A percentile compares a stretch with the other conserved stretches of the same genome.
phyloP scores from a whole-genome alignment of 306 rosid species.

The Crotalaria pallida region DNA sequence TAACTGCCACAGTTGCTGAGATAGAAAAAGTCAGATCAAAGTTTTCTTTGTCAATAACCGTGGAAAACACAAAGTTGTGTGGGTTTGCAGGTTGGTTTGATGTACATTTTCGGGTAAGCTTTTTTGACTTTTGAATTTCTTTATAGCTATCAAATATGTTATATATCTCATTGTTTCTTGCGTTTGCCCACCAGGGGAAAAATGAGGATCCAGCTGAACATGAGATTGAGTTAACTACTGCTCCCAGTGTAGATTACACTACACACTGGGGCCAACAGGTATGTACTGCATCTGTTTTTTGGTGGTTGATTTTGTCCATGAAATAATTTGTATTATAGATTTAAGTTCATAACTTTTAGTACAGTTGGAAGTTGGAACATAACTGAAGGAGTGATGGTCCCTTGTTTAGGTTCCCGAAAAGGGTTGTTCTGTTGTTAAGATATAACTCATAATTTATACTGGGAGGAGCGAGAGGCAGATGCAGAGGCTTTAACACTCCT shows the following conservation, averaged over 20 bases:
- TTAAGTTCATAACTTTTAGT: conserved; percentile 1
- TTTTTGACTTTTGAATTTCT: neutral
- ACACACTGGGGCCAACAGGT: conserved; percentile 99
- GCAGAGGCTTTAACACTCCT: neutral
- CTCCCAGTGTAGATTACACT: conserved; percentile 57
- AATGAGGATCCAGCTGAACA: conserved; percentile 75
- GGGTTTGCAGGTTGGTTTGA: conserved; percentile 98
- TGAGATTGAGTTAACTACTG: conserved; percentile 83
- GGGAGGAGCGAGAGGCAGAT: neutral
- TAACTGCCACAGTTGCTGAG: conserved; percentile 77
- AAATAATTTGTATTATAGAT: neutral
- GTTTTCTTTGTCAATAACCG: conserved; percentile 46
- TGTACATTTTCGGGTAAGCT: conserved; percentile 87
- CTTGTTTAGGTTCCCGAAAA: neutral
- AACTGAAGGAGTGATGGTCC: neutral
- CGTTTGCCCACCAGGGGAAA: conserved; percentile 65
- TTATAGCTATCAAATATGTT: neutral
- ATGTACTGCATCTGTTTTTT: conserved; percentile 10
- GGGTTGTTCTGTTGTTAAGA: conserved; percentile 8
- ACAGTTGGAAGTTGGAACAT: conserved; percentile 5
- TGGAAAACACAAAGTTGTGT: conserved; percentile 55
- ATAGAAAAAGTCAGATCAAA: conserved; percentile 66
- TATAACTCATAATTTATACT: neutral
- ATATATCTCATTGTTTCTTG: neutral
- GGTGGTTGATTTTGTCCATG: neutral